Conservation (phyloP, 177 flowering plant genomes). For the Vitis hybrid region DNA sequence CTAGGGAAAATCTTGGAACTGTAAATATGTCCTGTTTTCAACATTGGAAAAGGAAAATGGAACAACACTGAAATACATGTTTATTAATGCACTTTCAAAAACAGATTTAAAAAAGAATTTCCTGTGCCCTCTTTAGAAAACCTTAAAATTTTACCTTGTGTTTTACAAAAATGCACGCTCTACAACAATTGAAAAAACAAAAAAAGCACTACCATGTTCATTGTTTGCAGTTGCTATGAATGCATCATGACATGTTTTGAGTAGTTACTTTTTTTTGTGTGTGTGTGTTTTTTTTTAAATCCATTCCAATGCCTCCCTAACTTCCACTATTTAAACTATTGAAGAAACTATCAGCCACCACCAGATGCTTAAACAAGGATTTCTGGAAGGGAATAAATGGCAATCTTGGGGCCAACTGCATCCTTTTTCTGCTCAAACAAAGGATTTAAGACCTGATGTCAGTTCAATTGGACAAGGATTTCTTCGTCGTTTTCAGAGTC, state of each 20-base stretch:
- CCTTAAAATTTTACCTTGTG: no score
- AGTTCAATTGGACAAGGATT: slow-evolving; percentile 43
- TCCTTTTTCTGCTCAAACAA: slow-evolving; percentile 29
- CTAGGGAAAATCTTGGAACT: no score
- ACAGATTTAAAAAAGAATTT: no score
- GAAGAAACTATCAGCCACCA: slow-evolving; percentile 69
- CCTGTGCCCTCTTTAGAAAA: no score
- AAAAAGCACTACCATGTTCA: no score
- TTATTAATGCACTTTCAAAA: no score
- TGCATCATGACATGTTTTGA: neutral
- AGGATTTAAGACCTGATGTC: slow-evolving; percentile 23
- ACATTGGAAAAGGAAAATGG: no score
- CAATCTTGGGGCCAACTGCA: slow-evolving; percentile 21
- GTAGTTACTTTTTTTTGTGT: neutral
- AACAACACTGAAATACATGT: no score
- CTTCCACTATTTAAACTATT: slow-evolving; percentile 13
- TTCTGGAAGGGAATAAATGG: slow-evolving; percentile 40
- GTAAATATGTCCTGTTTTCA: no score
- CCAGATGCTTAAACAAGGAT: slow-evolving; percentile 47
- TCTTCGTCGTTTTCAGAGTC: slow-evolving; percentile 58
- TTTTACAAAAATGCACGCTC: no score
- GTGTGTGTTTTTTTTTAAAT: neutral
- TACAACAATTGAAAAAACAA: no score
- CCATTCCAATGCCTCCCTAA: neutral
- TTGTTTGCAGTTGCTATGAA: no score